phyloP scores from a whole-genome alignment of 139 green algal genomes.

The Eudorina sp. region DNA sequence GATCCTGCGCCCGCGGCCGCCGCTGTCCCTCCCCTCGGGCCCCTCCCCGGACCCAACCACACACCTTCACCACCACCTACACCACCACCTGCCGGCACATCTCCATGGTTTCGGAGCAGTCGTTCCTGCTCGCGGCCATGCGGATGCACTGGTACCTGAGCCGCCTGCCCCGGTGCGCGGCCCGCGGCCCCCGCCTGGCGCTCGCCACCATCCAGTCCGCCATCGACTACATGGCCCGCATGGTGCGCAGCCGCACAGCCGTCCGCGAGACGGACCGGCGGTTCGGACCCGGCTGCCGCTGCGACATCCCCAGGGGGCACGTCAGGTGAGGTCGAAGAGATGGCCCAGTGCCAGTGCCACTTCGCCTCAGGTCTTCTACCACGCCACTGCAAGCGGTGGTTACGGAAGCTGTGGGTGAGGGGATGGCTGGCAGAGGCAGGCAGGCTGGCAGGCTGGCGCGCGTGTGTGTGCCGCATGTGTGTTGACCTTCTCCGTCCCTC shows the following conservation, averaged over 20 bases:
- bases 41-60: too few species aligned
- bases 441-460: background rate
- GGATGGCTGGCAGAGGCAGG: background rate
- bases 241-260: slow-evolving; percentile 38
- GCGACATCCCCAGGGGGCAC: slow-evolving; percentile 49
- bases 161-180: slow-evolving; percentile 48
- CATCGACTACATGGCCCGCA: slow-evolving; percentile 48
- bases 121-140: slow-evolving; percentile 85
- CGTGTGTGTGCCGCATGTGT: background rate
- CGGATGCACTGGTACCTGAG: slow-evolving; percentile 86
- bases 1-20: background rate
- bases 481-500: background rate
- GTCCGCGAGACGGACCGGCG: slow-evolving; percentile 14
- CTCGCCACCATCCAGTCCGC: slow-evolving; percentile 40
- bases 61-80: background rate
- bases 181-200: slow-evolving; percentile 37
- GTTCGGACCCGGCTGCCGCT: slow-evolving; percentile 48
- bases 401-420: background rate
- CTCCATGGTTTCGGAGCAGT: too few species aligned
- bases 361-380: background rate
- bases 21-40: background rate
- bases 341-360: background rate
- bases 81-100: background rate
- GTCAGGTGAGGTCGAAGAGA: background rate
- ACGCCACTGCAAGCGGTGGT: background rate